These are phyloP conservation scores for Phytophthora idaei DNA, from an alignment of 352 stramenopile genomes.

Conservation along the genomic window DNA sequence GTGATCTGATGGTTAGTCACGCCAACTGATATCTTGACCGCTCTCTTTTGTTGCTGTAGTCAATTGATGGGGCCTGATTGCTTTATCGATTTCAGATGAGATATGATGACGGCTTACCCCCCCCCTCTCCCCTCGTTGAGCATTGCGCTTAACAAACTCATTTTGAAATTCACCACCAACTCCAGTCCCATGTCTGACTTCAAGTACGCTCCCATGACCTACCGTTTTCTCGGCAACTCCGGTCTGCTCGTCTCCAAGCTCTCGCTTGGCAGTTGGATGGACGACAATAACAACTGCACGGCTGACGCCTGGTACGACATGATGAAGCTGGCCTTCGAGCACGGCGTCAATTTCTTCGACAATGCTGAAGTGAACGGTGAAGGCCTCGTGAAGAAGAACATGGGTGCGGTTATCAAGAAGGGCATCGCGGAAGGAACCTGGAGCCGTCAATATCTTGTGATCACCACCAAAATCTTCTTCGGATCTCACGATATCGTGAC, in stretches of 20 bases:
- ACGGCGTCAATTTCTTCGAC: conserved; percentile 72
- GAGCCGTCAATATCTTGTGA: conserved; percentile 49
- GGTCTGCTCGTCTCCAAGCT: background rate
- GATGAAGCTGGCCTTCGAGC: conserved; percentile 35
- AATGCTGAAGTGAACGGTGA: conserved; percentile 32
- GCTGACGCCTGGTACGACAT: conserved; percentile 35
- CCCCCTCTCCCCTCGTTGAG: background rate
- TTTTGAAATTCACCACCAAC: background rate
- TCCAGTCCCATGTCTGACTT: background rate
- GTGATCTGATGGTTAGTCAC: too few species aligned
- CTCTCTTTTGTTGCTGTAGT: too few species aligned
- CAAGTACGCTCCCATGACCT: conserved; percentile 6
- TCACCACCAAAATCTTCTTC: conserved; percentile 70
- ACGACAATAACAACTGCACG: conserved; percentile 19
- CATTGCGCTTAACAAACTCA: background rate
- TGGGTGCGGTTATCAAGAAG: conserved; percentile 42
- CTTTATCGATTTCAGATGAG: too few species aligned
- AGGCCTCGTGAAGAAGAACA: conserved; percentile 39
- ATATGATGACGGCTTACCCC: too few species aligned
- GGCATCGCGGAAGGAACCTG: conserved; percentile 26
- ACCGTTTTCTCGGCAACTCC: conserved; percentile 5
- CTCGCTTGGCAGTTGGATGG: conserved; percentile 34
- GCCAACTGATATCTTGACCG: too few species aligned
- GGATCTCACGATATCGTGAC: conserved; percentile 13
- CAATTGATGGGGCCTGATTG: too few species aligned